These are phyloP conservation scores for Lachancea dasiensis DNA, from an alignment of 805 yeast genomes.

Conservation along the genomic window DNA sequence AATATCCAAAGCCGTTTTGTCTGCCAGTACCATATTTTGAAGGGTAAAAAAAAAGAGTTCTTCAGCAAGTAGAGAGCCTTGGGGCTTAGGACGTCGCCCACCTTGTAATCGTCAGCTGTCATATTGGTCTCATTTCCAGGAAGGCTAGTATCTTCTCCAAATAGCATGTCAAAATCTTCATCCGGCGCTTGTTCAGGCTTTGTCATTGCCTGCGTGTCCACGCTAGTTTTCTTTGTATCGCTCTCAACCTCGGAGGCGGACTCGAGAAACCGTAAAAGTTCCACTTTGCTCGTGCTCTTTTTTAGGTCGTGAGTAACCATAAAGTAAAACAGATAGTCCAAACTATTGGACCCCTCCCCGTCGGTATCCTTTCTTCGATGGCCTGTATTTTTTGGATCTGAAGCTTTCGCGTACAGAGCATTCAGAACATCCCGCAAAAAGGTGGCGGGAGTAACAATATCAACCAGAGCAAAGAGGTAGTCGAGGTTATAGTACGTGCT, in stretches of 20 bases:
- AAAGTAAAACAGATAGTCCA: slow-evolving; percentile 29
- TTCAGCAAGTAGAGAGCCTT: slow-evolving; percentile 11
- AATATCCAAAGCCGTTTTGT: slow-evolving; percentile 15
- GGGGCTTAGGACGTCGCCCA: slow-evolving; percentile 12
- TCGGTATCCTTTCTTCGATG: slow-evolving; percentile 20
- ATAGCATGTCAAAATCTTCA: slow-evolving; percentile 33
- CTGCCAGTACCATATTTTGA: slow-evolving; percentile 17
- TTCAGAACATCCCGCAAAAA: slow-evolving; percentile 25
- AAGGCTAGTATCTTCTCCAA: slow-evolving; percentile 31
- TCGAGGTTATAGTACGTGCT: slow-evolving; percentile 33
- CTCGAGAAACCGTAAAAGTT: slow-evolving; percentile 22
- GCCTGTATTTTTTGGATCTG: slow-evolving; percentile 22
- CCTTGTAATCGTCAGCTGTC: background rate
- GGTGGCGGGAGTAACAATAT: slow-evolving; percentile 23
- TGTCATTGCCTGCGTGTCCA: slow-evolving; percentile 6
- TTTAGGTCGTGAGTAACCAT: slow-evolving; percentile 26
- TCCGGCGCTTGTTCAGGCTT: slow-evolving; percentile 19
- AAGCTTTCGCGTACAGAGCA: slow-evolving; percentile 24
- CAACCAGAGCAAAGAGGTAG: slow-evolving; percentile 25
- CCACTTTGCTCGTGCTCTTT: slow-evolving; percentile 20
- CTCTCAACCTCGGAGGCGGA: slow-evolving; percentile 10
- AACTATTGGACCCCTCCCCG: slow-evolving; percentile 22
- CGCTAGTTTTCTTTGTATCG: slow-evolving; percentile 7
- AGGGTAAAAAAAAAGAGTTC: slow-evolving; percentile 25
- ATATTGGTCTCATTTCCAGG: slow-evolving; percentile 20